Evolutionary conservation across 2,329 filamentous ascomycete species (phyloP).

Genomic region (Diaporthe sp.): DNA sequence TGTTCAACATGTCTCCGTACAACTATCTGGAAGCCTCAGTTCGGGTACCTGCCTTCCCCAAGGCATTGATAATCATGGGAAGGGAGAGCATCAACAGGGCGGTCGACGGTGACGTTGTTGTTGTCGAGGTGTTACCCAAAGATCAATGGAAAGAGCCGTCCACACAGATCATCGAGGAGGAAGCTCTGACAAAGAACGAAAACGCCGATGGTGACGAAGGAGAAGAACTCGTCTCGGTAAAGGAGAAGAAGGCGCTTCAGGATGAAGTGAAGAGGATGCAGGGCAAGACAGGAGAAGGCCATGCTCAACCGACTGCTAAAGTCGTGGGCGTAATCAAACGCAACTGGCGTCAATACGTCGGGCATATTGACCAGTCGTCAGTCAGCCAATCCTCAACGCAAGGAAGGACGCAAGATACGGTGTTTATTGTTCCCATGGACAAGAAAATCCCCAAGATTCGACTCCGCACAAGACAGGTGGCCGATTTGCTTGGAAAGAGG

Average conservation of each 20-base stretch:
- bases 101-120: constrained; percentile 90
- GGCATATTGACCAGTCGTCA: constrained; percentile 90
- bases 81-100: constrained; percentile 96
- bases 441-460: constrained; percentile 97
- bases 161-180: constrained; percentile 95
- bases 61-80: constrained; percentile 86
- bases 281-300: constrained; percentile 78
- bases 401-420: constrained; percentile 87
- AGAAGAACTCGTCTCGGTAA: constrained; percentile 84
- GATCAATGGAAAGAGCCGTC: constrained; percentile 98
- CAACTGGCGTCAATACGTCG: constrained; percentile 98
- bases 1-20: constrained; percentile 96
- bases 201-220: constrained; percentile 87
- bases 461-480: constrained; percentile 89
- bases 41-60: constrained; percentile 89
- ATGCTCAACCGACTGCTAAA: constrained; percentile 88
- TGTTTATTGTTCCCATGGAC: constrained; percentile 98
- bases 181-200: constrained; percentile 90
- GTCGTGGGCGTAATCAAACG: constrained; percentile 94
- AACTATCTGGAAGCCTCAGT: constrained; percentile 97
- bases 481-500: constrained; percentile 89
- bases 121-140: constrained; percentile 91
- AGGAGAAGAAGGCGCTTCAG: constrained; percentile 86
- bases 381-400: constrained; percentile 78
- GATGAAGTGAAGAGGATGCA: constrained; percentile 92